A percentile compares a stretch with the other conserved stretches of the same genome.
Evolutionary conservation across 2,329 filamentous ascomycete genomes (phyloP).

Genomic region (Aspergillus awamori): DNA sequence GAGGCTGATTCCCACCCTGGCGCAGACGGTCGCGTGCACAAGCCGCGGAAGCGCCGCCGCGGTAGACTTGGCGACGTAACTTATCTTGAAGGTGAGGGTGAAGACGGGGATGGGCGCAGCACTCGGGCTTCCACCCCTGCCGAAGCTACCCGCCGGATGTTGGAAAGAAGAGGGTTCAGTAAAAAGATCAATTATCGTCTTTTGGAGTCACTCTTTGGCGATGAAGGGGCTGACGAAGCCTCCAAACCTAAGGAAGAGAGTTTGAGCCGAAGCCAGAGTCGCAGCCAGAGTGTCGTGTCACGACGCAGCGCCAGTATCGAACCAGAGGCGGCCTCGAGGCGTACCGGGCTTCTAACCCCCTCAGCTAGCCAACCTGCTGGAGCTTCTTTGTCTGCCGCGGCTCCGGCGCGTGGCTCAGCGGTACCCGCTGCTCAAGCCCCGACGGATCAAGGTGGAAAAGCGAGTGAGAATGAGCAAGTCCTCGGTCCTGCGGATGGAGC

Average conservation of each 20-base stretch:
- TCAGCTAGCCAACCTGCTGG: slow-evolving; percentile 19
- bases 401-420: slow-evolving; percentile 7
- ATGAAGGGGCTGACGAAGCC: slow-evolving; percentile 35
- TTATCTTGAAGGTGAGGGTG: slow-evolving; percentile 49
- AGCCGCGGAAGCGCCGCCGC: slow-evolving; percentile 55
- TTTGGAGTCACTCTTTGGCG: slow-evolving; percentile 43
- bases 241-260: slow-evolving; percentile 34
- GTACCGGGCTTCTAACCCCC: slow-evolving; percentile 21
- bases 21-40: slow-evolving; percentile 29
- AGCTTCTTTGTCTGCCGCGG: slow-evolving; percentile 18
- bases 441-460: slow-evolving; percentile 15
- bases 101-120: slow-evolving; percentile 66
- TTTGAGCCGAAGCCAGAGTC: slow-evolving; percentile 36
- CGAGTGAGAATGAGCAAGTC: slow-evolving; percentile 28
- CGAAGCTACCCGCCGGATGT: slow-evolving; percentile 68
- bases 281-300: slow-evolving; percentile 38
- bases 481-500: slow-evolving; percentile 24
- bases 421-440: slow-evolving; percentile 9
- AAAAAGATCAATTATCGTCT: slow-evolving; percentile 72
- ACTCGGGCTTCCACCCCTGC: slow-evolving; percentile 68
- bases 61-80: slow-evolving; percentile 51
- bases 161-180: slow-evolving; percentile 69
- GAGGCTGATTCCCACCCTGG: slow-evolving; percentile 50
- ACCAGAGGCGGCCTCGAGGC: slow-evolving; percentile 24
- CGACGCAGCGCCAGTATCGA: slow-evolving; percentile 34